Percentiles rank a stretch among this genome's conserved stretches.
Conservation (phyloP, 73 alveolate species). For the Paramecium tetraurelia region DNA sequence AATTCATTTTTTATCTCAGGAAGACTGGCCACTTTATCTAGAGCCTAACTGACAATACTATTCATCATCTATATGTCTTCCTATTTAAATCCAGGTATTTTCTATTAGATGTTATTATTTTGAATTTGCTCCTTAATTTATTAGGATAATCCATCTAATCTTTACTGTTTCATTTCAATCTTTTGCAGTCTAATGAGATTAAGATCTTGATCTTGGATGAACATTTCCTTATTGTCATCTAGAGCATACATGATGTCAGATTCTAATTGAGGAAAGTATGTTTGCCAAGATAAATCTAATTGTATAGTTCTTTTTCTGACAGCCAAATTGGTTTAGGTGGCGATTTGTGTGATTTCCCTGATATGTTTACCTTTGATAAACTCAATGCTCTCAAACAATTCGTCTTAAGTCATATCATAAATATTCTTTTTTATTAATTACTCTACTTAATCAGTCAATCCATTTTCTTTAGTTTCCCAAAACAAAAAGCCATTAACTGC, state of each 20-base stretch:
- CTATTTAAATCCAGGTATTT: background rate
- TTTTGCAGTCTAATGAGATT: background rate
- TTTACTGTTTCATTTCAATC: background rate
- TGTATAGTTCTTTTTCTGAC: background rate
- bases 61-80: background rate
- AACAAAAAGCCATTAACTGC: background rate
- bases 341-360: background rate
- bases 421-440: slow-evolving; percentile 4
- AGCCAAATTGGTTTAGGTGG: background rate
- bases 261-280: background rate
- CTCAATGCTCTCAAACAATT: background rate
- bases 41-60: background rate
- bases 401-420: background rate
- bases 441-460: background rate
- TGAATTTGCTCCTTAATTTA: background rate
- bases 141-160: background rate
- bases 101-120: background rate
- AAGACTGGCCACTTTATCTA: background rate
- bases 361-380: background rate
- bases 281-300: background rate
- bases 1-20: background rate
- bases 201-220: background rate
- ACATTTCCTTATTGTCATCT: background rate
- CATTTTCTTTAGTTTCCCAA: background rate
- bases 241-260: background rate